These are phyloP conservation scores for Mycosphaerelloides madeirae DNA, from an alignment of 2,329 filamentous ascomycete species.

Conservation along the genomic window DNA sequence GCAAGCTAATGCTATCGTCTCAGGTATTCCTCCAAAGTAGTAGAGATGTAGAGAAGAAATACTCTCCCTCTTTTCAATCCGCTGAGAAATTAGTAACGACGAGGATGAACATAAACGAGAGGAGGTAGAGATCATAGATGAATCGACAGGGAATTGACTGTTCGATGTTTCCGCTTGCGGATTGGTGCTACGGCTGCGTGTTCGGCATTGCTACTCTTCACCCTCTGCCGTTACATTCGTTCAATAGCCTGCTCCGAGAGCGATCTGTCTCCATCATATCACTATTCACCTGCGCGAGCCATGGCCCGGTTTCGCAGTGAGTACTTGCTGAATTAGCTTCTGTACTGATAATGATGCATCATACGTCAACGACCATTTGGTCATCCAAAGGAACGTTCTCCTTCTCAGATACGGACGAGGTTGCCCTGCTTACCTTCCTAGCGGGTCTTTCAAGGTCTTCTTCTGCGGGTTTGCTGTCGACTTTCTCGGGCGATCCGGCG, in stretches of 20 bases:
- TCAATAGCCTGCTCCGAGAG: too few relatives aligned
- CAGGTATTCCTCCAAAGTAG: conserved; percentile 19
- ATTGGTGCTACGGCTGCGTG: too few relatives aligned
- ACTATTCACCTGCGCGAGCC: conserved; percentile 6
- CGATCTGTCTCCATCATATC: too few relatives aligned
- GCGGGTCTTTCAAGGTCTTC: conserved; percentile 12
- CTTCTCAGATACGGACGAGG: conserved; percentile 4
- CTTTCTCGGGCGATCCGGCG: conserved; percentile 24
- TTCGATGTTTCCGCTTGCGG: too few relatives aligned
- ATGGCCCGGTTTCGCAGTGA: conserved; percentile 13
- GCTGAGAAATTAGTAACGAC: too few relatives aligned
- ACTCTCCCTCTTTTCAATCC: too few relatives aligned
- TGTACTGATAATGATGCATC: conserved; percentile 2
- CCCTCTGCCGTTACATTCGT: too few relatives aligned
- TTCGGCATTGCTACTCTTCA: too few relatives aligned
- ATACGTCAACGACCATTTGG: conserved; percentile 4
- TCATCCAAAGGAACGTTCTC: conserved; percentile 4
- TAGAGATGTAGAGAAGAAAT: background rate
- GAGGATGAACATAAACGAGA: too few relatives aligned
- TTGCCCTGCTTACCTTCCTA: conserved; percentile 23
- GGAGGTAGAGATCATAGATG: too few relatives aligned
- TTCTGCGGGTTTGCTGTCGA: conserved; percentile 4
- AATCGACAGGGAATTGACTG: too few relatives aligned
- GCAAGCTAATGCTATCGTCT: conserved; percentile 18
- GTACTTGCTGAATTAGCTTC: background rate